phyloP scores from a whole-genome alignment of 805 yeast species.

The Yamadazyma sp. region DNA sequence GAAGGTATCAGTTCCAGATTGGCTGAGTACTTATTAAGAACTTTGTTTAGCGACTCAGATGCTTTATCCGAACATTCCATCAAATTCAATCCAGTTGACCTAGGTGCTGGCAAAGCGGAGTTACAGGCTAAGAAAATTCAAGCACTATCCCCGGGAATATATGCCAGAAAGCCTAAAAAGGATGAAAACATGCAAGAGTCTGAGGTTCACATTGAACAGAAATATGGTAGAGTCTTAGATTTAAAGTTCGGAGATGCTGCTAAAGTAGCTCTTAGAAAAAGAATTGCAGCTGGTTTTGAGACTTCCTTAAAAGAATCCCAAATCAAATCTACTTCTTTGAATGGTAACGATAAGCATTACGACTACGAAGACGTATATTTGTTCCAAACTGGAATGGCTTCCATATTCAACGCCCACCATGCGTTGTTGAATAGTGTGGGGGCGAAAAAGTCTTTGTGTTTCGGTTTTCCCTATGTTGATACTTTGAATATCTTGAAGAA shows the following conservation, averaged over 20 bases:
- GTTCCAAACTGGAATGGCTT: slow-evolving; percentile 90
- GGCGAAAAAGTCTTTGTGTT: slow-evolving; percentile 73
- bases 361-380: slow-evolving; percentile 72
- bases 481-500: slow-evolving; percentile 81
- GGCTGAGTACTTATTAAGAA: slow-evolving; percentile 80
- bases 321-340: slow-evolving; percentile 20
- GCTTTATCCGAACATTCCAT: slow-evolving; percentile 5
- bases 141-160: slow-evolving; percentile 15
- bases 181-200: slow-evolving; percentile 48
- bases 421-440: slow-evolving; percentile 37
- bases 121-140: slow-evolving; percentile 25
- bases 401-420: slow-evolving; percentile 81
- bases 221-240: slow-evolving; percentile 88
- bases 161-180: slow-evolving; percentile 11
- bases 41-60: slow-evolving; percentile 38
- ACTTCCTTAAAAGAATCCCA: slow-evolving; percentile 31
- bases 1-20: slow-evolving; percentile 91
- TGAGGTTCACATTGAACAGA: slow-evolving; percentile 74
- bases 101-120: slow-evolving; percentile 28
- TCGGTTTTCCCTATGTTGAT: slow-evolving; percentile 96
- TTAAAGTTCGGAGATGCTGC: slow-evolving; percentile 74
- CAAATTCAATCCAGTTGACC: slow-evolving; percentile 11
- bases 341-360: slow-evolving; percentile 13
- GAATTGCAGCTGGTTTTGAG: slow-evolving; percentile 69
- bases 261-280: slow-evolving; percentile 64